Base-by-base conservation (phyloP, 2,329 filamentous ascomycete species). In the Acephala macrosclerotiorum region DNA sequence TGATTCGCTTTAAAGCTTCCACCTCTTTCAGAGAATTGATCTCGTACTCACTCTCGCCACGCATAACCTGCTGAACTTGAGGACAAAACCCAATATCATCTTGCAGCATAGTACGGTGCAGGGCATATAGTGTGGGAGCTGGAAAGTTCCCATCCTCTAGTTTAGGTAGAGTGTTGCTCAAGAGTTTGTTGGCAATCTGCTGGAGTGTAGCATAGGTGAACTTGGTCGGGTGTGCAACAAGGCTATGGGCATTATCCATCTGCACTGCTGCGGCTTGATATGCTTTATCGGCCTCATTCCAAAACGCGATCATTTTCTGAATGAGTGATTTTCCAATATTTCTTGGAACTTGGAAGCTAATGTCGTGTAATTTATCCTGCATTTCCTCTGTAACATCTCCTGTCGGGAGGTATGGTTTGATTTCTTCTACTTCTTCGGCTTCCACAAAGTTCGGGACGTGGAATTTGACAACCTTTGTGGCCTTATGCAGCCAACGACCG, bases 101-200 rank as follows among this genome's bases (percentile, higher is more conserved):
- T 47, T 83, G 81, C 26, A 83, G 76, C 8, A 95, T 75, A 9
- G 89, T 85, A 63, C 86, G 86, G 70, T 93, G 89, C 7, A 94
- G 87, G 3, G 92, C 91, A 72, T 93, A 91, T 5, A 93, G 77
- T 9, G 84, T 83, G 33, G 82, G 73, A 0, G 82, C 69, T 0
- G 83, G 78, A 61, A 84, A 83, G 11, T 76, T 78, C 1, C 75
- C 77, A 25, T 76, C 74, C 1, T 69, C 26, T 11, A 60, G 29
- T 42, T 60, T 70, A 35, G 74, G 66, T 16, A 73, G 61, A 6
- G 42, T 58, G 25, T 14, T 67, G 68, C 70, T 70, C 61, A 63
- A 82, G 26, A 86, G 72, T 8, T 73, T 77, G 38, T 78, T 76
- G 1, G 84, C 80, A 51, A 85, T 82, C 20, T 82, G 79, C 0